Base-by-base conservation (phyloP, 495 filamentous ascomycete genomes). In the Aspergillus bridgeri region DNA sequence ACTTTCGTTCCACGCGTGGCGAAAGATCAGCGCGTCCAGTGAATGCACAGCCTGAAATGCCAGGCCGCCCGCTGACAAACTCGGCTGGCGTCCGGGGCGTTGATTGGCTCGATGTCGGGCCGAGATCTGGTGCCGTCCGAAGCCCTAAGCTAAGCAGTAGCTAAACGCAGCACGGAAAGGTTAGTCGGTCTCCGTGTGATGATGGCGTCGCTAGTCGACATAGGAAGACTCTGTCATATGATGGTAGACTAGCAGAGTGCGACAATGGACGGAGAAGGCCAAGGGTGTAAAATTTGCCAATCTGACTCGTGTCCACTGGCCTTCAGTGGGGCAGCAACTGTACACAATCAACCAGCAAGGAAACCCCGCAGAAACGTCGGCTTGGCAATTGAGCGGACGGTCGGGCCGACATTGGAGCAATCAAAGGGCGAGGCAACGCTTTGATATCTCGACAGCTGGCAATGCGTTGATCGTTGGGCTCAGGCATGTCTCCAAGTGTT, bases 91-190 rank as follows among this genome's bases (percentile, higher is more conserved):
- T 9, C 1, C 22, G 48, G 48, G 1, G 48, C 24, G 21, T 22
- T 50, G 48, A 50, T 25, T 50, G 48, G 48, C 48, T 9, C 21
- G 8, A 50, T 50, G 21, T 50, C 48, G 48, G 48, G 7, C 33
- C 33, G 33, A 38, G 2, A 38, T 38, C 33, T 3, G 7, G 11
- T 13, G 33, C 8, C 11, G 2, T 9, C 3, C 8, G 33, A 38
- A 38, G 33, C 33, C 33, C 33, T 38, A 38, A 38, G n/a, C n/a
- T n/a, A n/a, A n/a, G n/a, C n/a, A n/a, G n/a, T n/a, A n/a, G n/a
- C n/a, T n/a, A n/a, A n/a, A n/a, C n/a, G n/a, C n/a, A n/a, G n/a
- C n/a, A n/a, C n/a, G n/a, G n/a, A n/a, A n/a, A n/a, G n/a, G n/a
- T n/a, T n/a, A n/a, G n/a, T n/a, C n/a, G n/a, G n/a, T n/a, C n/a